Conservation (phyloP, 2,329 filamentous ascomycete genomes). For the Penicillium sclerotigenum region DNA sequence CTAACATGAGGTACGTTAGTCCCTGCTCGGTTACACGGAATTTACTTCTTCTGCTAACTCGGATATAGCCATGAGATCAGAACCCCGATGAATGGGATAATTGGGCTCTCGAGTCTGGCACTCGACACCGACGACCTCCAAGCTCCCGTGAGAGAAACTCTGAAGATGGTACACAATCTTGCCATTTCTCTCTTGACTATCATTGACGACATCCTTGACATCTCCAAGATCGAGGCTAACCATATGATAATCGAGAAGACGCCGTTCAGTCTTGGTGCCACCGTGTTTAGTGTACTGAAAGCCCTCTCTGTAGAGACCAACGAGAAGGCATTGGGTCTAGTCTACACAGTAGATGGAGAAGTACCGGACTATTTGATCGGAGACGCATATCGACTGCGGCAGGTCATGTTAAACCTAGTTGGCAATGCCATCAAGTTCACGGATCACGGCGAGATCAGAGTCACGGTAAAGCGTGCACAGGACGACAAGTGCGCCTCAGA, state of each 20-base stretch:
- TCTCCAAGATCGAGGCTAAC: conserved; percentile 77
- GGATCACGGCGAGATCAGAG: conserved; percentile 85
- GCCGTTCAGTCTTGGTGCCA: conserved; percentile 84
- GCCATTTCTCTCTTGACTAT: conserved; percentile 92
- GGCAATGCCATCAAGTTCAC: conserved; percentile 98
- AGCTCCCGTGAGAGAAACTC: conserved; percentile 88
- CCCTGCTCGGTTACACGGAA: too few species aligned
- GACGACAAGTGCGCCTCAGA: conserved; percentile 60
- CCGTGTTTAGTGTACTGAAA: conserved; percentile 94
- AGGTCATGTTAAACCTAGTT: conserved; percentile 92
- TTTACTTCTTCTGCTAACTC: not conserved
- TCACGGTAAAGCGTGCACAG: conserved; percentile 68
- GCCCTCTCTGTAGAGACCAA: conserved; percentile 92
- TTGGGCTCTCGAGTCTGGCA: conserved; percentile 91
- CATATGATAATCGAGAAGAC: conserved; percentile 97
- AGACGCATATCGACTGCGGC: conserved; percentile 86
- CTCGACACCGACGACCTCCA: conserved; percentile 88
- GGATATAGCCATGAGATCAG: conserved; percentile 73
- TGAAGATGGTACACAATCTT: conserved; percentile 93
- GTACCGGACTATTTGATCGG: conserved; percentile 91
- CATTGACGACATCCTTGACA: conserved; percentile 72
- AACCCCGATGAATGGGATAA: conserved; percentile 94
- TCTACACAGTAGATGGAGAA: conserved; percentile 82
- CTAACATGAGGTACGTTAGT: conserved; percentile 70
- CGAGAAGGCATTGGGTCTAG: conserved; percentile 84